Evolutionary conservation across 2,329 filamentous ascomycete species (phyloP), one percentile per base, ranked within the genome.

Genomic region (Calonectria ilicicola): DNA sequence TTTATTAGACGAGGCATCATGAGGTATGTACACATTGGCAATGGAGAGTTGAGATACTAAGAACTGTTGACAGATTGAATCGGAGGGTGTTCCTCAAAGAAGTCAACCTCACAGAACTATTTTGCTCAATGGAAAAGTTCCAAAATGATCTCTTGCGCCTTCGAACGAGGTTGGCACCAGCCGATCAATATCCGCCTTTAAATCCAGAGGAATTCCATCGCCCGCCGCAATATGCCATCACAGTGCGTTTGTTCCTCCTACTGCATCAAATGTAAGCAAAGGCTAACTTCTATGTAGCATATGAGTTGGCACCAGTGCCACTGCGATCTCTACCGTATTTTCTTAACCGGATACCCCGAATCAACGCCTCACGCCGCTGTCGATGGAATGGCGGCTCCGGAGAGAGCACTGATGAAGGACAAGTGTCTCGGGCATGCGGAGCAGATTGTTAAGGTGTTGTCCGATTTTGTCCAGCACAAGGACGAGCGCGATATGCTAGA

Each of bases 251-350:
- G 9, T 5, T 32, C n/a, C n/a, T n/a, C n/a, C n/a, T n/a, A n/a
- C n/a, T n/a, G n/a, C n/a, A n/a, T n/a, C n/a, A n/a, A n/a, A n/a
- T n/a, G n/a, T 1, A 1, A 6, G 4, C 10, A 2, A 1, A 19
- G 5, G 17, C 27, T 21, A 10, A 62, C 74, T 62, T 35, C 12
- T 3, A 14, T 15, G 1, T 42, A 79, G 78, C 78, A 80, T 32
- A 80, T 80, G 77, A 80, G 76, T 1, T 87, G 82, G 78, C 84
- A 86, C 21, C 85, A 87, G 58, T 84, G 82, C 14, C 82, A 86
- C 65, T 86, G 84, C 74, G 86, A 87, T 60, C 72, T 87, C 5
- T 86, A 87, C 67, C 84, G 86, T 2, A 81, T 86, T n/a, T 81
- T 86, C 5, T 75, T 87, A 3, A 81, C 81, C 2, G 83, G 82